These are phyloP conservation scores for Metschnikowia cerradonensis DNA, from an alignment of 805 yeast species.

Conservation along the genomic window DNA sequence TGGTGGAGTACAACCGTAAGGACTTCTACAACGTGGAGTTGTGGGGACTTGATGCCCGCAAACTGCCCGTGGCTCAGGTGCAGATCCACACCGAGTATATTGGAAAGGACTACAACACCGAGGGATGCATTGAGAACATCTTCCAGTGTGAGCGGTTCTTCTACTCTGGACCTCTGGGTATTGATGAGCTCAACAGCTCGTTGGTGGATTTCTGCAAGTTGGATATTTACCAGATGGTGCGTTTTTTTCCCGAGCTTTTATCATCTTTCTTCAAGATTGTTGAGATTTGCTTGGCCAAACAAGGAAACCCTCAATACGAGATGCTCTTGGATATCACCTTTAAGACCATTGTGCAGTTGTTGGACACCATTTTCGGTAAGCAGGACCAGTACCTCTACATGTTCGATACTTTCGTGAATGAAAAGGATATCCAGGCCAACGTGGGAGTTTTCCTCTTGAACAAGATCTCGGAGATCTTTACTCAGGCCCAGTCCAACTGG, in stretches of 20 bases:
- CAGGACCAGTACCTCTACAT: slow-evolving; percentile 59
- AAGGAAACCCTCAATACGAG: slow-evolving; percentile 23
- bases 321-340: slow-evolving; percentile 39
- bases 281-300: slow-evolving; percentile 25
- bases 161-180: slow-evolving; percentile 37
- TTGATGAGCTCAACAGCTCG: slow-evolving; percentile 44
- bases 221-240: slow-evolving; percentile 51
- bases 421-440: slow-evolving; percentile 36
- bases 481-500: slow-evolving; percentile 53
- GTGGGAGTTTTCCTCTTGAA: slow-evolving; percentile 50
- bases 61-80: slow-evolving; percentile 40
- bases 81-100: slow-evolving; percentile 62
- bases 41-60: slow-evolving; percentile 29
- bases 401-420: slow-evolving; percentile 47
- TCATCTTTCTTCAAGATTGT: slow-evolving; percentile 30
- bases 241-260: slow-evolving; percentile 59
- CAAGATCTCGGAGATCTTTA: slow-evolving; percentile 44
- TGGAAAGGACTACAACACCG: slow-evolving; percentile 64
- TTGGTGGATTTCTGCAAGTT: slow-evolving; percentile 50
- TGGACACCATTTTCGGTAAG: slow-evolving; percentile 62
- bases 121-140: slow-evolving; percentile 49
- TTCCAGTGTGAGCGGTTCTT: slow-evolving; percentile 49
- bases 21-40: slow-evolving; percentile 44
- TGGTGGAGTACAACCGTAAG: slow-evolving; percentile 44
- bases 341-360: slow-evolving; percentile 54